Conservation (phyloP, 75 land plant genomes). For the Pseudotsuga menziesii region DNA sequence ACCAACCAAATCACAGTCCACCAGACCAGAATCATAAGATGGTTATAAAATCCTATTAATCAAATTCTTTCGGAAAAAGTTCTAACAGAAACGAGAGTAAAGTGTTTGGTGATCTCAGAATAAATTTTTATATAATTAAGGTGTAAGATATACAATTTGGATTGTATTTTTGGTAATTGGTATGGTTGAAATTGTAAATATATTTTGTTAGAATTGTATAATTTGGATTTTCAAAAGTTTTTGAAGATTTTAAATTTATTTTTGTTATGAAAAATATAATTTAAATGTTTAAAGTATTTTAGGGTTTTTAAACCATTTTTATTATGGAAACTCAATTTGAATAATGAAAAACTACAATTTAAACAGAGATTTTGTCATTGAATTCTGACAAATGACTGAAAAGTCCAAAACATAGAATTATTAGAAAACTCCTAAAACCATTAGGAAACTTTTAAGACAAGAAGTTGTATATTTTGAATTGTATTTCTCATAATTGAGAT, state of each 20-base stretch:
- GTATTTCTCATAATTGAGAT: no score
- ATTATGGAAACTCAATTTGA: no score
- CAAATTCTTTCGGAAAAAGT: no score
- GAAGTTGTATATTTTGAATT: no score
- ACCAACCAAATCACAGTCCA: background rate
- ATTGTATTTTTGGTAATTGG: no score
- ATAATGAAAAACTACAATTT: background rate
- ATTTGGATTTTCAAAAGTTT: no score
- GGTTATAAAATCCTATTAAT: no score
- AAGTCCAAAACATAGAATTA: background rate
- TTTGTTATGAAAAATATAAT: background rate
- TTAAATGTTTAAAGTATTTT: no score
- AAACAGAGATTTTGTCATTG: background rate
- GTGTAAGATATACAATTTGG: no score
- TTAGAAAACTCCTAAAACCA: no score
- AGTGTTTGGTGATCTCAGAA: background rate
- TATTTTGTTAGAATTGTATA: background rate
- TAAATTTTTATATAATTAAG: background rate
- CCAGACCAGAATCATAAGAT: no score
- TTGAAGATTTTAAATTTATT: background rate
- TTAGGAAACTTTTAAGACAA: background rate
- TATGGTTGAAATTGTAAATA: background rate
- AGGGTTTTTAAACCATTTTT: no score
- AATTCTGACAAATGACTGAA: background rate
- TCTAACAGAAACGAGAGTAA: background rate